phyloP scores from a whole-genome alignment of 345 rosid species.

The Gossypium longicalyx region DNA sequence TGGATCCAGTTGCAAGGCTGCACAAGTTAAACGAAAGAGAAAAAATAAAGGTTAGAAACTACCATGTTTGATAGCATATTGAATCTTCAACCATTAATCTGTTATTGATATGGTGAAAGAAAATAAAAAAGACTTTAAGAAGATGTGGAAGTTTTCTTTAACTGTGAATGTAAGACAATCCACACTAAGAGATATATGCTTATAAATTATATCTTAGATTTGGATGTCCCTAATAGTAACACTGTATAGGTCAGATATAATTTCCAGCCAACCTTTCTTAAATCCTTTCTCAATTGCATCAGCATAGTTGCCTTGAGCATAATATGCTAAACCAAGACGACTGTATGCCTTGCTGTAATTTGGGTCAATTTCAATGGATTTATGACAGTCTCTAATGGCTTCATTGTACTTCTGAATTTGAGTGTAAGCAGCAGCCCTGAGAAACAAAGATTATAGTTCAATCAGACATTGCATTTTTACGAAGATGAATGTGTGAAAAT shows the following conservation, averaged over 20 bases:
- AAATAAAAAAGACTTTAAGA: neutral
- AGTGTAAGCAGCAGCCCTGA: slow-evolving; percentile 89
- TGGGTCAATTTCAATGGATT: slow-evolving; percentile 71
- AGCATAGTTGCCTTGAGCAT: slow-evolving; percentile 63
- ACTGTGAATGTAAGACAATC: neutral
- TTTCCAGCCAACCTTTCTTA: slow-evolving; percentile 57
- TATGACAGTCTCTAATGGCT: slow-evolving; percentile 71
- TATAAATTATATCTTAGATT: neutral
- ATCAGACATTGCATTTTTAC: neutral
- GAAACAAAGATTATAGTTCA: slow-evolving; percentile 15
- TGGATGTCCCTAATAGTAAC: neutral
- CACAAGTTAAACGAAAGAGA: slow-evolving; percentile 15
- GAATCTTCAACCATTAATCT: neutral
- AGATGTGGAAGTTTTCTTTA: neutral
- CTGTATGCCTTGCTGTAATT: slow-evolving; percentile 85
- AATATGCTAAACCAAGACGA: slow-evolving; percentile 83
- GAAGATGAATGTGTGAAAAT: slow-evolving; percentile 5
- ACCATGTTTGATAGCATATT: slow-evolving; percentile 9
- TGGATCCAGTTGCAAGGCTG: slow-evolving; percentile 84
- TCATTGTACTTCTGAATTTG: slow-evolving; percentile 56
- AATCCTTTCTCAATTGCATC: slow-evolving; percentile 87
- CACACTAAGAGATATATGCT: neutral
- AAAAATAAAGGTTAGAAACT: slow-evolving; percentile 3
- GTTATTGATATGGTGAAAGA: neutral
- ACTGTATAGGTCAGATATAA: slow-evolving; percentile 8